Percentiles rank a stretch among this genome's conserved stretches.
Evolutionary conservation across 129 eudicot genomes (phyloP).

Genomic region (Centrapalus pauciflorus): DNA sequence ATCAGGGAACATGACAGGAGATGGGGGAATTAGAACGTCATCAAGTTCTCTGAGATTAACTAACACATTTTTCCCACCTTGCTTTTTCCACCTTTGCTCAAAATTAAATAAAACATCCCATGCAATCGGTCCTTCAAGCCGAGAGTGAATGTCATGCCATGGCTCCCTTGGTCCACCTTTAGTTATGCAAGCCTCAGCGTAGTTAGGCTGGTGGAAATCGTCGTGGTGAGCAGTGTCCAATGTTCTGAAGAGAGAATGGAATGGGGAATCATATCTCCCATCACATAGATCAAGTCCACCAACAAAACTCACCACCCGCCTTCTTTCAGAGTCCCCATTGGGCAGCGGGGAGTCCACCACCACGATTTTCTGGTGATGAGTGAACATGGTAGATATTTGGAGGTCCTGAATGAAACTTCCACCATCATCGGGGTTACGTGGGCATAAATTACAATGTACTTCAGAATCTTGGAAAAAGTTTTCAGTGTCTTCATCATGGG

Average conservation of each 20-base stretch:
- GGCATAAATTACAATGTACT: conserved; percentile 64
- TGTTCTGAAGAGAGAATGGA: conserved; percentile 72
- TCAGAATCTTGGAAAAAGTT: conserved; percentile 49
- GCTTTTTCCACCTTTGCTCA: conserved; percentile 80
- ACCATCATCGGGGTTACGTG: conserved; percentile 79
- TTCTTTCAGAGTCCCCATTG: conserved; percentile 33
- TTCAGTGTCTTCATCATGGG: conserved; percentile 81
- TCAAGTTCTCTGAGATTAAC: conserved; percentile 58
- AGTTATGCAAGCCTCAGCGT: conserved; percentile 40
- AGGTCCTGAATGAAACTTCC: conserved; percentile 67
- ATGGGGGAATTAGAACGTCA: conserved; percentile 57
- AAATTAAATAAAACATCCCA: conserved; percentile 78
- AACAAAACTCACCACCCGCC: conserved; percentile 72
- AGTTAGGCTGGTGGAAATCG: conserved; percentile 84
- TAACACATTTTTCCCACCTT: conserved; percentile 70
- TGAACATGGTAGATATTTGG: conserved; percentile 76
- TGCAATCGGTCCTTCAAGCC: conserved; percentile 69
- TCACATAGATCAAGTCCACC: conserved; percentile 85
- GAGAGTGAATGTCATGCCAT: conserved; percentile 84
- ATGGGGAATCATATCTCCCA: conserved; percentile 70
- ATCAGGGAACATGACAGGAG: conserved; percentile 59
- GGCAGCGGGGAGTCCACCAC: conserved; percentile 64
- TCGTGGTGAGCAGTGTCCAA: conserved; percentile 66
- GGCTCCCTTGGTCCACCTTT: conserved; percentile 91
- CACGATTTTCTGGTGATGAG: conserved; percentile 78